Base-by-base conservation (phyloP, 345 rosid species). In the Carallia brachiata region DNA sequence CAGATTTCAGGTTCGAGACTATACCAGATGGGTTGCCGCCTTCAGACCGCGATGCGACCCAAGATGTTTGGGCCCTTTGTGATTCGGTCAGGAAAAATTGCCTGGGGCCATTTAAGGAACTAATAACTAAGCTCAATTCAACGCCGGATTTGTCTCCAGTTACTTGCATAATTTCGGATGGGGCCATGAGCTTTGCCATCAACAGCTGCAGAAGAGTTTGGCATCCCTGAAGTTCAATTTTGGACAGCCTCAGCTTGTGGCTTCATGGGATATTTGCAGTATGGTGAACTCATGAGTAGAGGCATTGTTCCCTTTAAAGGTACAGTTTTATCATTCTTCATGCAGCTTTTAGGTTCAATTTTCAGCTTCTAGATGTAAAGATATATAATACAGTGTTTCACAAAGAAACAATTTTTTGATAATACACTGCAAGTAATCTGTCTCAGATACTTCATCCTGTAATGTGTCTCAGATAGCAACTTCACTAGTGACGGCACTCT, bases 231-330 rank as follows among this genome's bases (percentile, higher is more conserved):
- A 19, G 32, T 44, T 66, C 75, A 60, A 5, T 66, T 75, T 19
- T 70, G 62, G 62, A 65, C 71, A 15, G 66, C 74, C 23, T 65
- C 67, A 7, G 71, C 75, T 32, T 70, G 75, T 27, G 55, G 58
- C 63, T 66, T 65, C 68, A 53, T 70, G 68, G 56, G 39, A 16
- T 70, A 34, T 40, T 62, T 83, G 61, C 80, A 85, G 61, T 72
- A 57, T 63, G 17, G 9, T 23, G 78, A 80, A 28, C 80, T 80
- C 27, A 28, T 13, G 3, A 52, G 60, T 17, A 73, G 73, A 75
- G 86, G 83, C 31, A 52, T 72, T 37, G 17, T 67, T 30, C 85
- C 89, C 47, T 60, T 75, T 31, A 65, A 73, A 83, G 83, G 86
- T 82, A 74, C 23, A 53, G 27, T 10, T 12, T 40, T 37, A 53